Base-by-base conservation (phyloP, 2,329 filamentous ascomycete species). In the Pseudogymnoascus sp. region DNA sequence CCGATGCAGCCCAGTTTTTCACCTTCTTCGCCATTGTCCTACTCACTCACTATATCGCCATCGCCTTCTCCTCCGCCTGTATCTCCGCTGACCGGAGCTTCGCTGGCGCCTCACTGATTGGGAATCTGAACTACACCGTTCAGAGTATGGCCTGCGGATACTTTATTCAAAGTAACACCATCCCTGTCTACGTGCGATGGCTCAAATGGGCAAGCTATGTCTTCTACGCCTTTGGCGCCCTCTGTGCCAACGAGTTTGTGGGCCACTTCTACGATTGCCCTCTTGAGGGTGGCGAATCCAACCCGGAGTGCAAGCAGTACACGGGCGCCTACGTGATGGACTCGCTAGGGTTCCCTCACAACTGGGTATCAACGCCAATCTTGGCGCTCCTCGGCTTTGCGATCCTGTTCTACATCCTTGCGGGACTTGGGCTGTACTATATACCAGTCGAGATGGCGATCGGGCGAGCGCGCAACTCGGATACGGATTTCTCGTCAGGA, bases 141-240 rank as follows among this genome's bases (percentile, higher is more conserved):
- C 89, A 92, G 69, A 87, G 82, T 1, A 84, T 91, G 76, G 85
- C 85, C 0, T 90, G 88, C 65, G 89, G 89, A 1, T 91, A 87
- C 71, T 92, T 92, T 66, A 84, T 92, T 11, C 88, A 92, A 70
- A 79, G 80, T 9, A 84, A 89, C 60, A 84, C 85, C 4, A 88
- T 92, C 3, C 87, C 89, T 0, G 77, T 92, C 1, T 92, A 91
- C 67, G 83, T 90, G n/a, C 79, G 88, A 61, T 92, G 89, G 89
- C 75, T 89, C 1, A 92, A 90, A 69, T 88, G 84, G 77, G 79
- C 80, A 24, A 81, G 83, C 1, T 87, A 85, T 65, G 79, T 81
- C 21, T 88, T 84, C 69, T 92, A 91, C 67, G 81, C 81, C 0
- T 90, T 92, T 67, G 85, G 87, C 0, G 87, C 87, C 1, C 79